Percentiles rank a stretch among this genome's conserved stretches.
Evolutionary conservation across 1,284 basidiomycete species (phyloP).

Genomic region (Pholiota adiposa): DNA sequence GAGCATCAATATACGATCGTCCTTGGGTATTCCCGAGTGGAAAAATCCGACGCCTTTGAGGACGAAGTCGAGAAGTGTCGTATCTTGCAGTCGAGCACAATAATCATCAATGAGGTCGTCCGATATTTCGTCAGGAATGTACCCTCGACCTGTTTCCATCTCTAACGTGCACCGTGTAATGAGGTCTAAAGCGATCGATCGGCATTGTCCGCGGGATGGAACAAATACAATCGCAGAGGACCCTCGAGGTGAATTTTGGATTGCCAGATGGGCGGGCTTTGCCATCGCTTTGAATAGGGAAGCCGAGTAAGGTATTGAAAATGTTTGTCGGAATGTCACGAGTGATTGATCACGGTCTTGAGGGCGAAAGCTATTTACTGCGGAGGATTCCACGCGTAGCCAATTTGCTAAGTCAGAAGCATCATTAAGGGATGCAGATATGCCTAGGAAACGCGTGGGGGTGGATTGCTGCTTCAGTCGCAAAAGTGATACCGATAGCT

Average conservation of each 20-base stretch:
- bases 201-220: constrained; percentile 84
- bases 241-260: constrained; percentile 45
- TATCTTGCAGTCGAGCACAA: constrained; percentile 67
- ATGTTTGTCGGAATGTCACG: constrained; percentile 72
- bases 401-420: constrained; percentile 82
- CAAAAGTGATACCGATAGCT: constrained; percentile 78
- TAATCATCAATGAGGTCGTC: constrained; percentile 67
- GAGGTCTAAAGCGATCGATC: constrained; percentile 80
- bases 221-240: constrained; percentile 86
- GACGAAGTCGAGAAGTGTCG: constrained; percentile 72
- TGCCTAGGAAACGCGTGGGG: constrained; percentile 78
- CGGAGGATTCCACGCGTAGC: constrained; percentile 74
- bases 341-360: constrained; percentile 85
- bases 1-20: constrained; percentile 81
- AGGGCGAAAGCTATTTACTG: constrained; percentile 82
- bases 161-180: constrained; percentile 88
- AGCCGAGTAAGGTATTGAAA: constrained; percentile 87
- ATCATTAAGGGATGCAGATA: constrained; percentile 83
- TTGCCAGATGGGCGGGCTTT: constrained; percentile 84
- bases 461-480: constrained; percentile 62
- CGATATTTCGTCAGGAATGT: constrained; percentile 60
- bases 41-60: constrained; percentile 92
- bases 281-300: constrained; percentile 92
- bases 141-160: constrained; percentile 72
- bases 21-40: constrained; percentile 71